These are phyloP conservation scores for Geotrichum aggregatum DNA, from an alignment of 1,139 yeast genomes.

Conservation along the genomic window DNA sequence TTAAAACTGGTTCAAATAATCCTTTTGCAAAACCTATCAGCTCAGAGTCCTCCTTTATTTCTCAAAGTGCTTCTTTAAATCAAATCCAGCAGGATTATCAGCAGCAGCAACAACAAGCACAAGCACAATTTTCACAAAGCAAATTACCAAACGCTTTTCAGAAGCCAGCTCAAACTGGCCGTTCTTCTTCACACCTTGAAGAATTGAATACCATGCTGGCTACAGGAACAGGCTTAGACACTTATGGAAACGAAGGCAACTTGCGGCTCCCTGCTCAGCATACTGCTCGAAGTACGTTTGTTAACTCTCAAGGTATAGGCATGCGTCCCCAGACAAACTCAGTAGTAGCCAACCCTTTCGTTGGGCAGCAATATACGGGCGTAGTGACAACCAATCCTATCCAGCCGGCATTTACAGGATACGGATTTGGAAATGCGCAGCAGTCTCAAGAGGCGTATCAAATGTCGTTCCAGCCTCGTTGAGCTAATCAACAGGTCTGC, in stretches of 20 bases:
- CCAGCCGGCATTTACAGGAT: constrained; percentile 77
- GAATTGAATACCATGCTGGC: constrained; percentile 77
- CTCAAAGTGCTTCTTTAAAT: constrained; percentile 25
- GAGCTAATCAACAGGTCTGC: constrained; percentile 12
- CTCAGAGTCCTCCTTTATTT: constrained; percentile 23
- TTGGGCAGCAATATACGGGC: constrained; percentile 72
- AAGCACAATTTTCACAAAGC: constrained; percentile 30
- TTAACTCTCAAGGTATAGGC: constrained; percentile 88
- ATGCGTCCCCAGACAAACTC: constrained; percentile 32
- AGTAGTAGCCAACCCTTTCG: constrained; percentile 58
- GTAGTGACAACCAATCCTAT: constrained; percentile 54
- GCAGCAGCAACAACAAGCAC: constrained; percentile 25
- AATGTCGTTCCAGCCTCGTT: constrained; percentile 25
- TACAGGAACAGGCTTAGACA: constrained; percentile 87
- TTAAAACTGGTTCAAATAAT: constrained; percentile 80
- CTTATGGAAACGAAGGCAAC: constrained; percentile 92
- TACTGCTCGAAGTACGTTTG: constrained; percentile 66
- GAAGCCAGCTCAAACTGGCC: constrained; percentile 13
- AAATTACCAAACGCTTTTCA: constrained; percentile 22
- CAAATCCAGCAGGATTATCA: constrained; percentile 35
- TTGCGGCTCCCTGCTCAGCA: constrained; percentile 90
- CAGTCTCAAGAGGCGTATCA: constrained; percentile 37
- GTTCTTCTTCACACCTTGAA: constrained; percentile 46
- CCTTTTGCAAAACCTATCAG: constrained; percentile 65
- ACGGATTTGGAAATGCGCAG: constrained; percentile 79